A percentile compares a stretch with the other conserved stretches of the same genome.
Evolutionary conservation across 2,329 filamentous ascomycete genomes (phyloP).

Genomic region (Fusarium foetens): DNA sequence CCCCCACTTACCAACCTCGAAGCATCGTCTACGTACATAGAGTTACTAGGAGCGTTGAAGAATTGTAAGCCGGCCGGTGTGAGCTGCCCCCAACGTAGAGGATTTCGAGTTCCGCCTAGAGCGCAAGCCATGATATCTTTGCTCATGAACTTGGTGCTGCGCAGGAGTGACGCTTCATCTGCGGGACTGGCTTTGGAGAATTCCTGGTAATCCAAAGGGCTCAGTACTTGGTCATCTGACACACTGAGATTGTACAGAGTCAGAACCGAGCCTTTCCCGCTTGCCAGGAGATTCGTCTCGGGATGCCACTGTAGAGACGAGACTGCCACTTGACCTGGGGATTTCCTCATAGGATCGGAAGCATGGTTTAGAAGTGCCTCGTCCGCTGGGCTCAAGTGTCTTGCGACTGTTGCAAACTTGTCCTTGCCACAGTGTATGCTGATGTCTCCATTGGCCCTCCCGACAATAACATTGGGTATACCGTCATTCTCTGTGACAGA

Average conservation of each 20-base stretch:
- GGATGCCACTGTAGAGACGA: slow-evolving; percentile 50
- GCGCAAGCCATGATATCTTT: slow-evolving; percentile 58
- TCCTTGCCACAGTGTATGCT: slow-evolving; percentile 54
- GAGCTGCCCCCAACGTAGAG: slow-evolving; percentile 58
- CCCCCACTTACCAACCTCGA: slow-evolving; percentile 37
- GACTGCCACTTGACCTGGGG: slow-evolving; percentile 47
- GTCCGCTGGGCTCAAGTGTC: slow-evolving; percentile 33
- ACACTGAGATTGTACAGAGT: slow-evolving; percentile 45
- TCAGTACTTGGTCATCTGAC: slow-evolving; percentile 13
- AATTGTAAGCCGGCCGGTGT: slow-evolving; percentile 58
- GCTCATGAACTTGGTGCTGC: slow-evolving; percentile 58
- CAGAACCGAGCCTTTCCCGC: slow-evolving; percentile 46
- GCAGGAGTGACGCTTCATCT: slow-evolving; percentile 43
- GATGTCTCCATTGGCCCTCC: slow-evolving; percentile 62
- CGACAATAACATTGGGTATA: slow-evolving; percentile 54
- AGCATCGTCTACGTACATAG: slow-evolving; percentile 26
- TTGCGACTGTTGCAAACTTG: slow-evolving; percentile 44
- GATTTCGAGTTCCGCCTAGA: slow-evolving; percentile 54
- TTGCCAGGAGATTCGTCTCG: slow-evolving; percentile 44
- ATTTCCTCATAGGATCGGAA: slow-evolving; percentile 38
- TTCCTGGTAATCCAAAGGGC: slow-evolving; percentile 42
- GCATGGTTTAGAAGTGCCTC: slow-evolving; percentile 2
- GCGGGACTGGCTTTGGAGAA: slow-evolving; percentile 31
- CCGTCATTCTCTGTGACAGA: slow-evolving; percentile 53
- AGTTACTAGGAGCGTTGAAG: slow-evolving; percentile 49